phyloP scores from a whole-genome alignment of 495 filamentous ascomycete species.

The Penicillium paradoxum region DNA sequence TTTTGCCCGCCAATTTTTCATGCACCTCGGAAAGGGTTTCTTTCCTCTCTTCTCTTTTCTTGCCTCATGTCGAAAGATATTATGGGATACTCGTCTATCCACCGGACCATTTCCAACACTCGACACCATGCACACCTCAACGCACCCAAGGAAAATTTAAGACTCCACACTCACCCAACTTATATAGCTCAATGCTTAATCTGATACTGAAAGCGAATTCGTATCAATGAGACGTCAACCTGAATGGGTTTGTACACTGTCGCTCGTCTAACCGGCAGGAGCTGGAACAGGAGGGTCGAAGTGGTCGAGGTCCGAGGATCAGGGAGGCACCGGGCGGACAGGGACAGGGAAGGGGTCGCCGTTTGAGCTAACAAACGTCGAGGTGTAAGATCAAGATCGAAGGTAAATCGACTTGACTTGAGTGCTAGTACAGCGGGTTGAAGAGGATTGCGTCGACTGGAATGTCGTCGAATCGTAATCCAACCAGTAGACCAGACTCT shows the following conservation, averaged over 20 bases:
- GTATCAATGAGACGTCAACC: constrained; percentile 24
- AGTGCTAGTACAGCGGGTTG: constrained; percentile 32
- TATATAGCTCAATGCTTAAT: constrained; percentile 29
- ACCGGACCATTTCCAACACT: constrained; percentile 5
- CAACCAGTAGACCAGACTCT: constrained; percentile 34
- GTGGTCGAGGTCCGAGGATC: constrained; percentile 33
- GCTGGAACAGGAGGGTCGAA: constrained; percentile 38
- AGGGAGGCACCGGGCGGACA: constrained; percentile 33
- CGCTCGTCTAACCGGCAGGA: constrained; percentile 47
- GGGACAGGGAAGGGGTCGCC: constrained; percentile 30
- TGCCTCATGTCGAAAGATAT: background rate
- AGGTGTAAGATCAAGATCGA: constrained; percentile 38
- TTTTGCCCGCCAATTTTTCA: background rate
- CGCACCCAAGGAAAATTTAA: constrained; percentile 7
- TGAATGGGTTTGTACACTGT: constrained; percentile 31
- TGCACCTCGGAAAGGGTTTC: background rate
- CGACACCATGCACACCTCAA: constrained; percentile 14
- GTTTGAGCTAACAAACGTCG: constrained; percentile 50
- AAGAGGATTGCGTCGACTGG: constrained; percentile 30
- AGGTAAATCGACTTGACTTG: constrained; percentile 46
- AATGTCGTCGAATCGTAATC: constrained; percentile 15
- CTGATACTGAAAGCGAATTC: constrained; percentile 17
- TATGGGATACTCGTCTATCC: background rate
- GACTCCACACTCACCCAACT: constrained; percentile 29
- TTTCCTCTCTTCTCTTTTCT: background rate